Conservation (phyloP, 768 basidiomycete genomes). For the Leucocoprinus leucothites region DNA sequence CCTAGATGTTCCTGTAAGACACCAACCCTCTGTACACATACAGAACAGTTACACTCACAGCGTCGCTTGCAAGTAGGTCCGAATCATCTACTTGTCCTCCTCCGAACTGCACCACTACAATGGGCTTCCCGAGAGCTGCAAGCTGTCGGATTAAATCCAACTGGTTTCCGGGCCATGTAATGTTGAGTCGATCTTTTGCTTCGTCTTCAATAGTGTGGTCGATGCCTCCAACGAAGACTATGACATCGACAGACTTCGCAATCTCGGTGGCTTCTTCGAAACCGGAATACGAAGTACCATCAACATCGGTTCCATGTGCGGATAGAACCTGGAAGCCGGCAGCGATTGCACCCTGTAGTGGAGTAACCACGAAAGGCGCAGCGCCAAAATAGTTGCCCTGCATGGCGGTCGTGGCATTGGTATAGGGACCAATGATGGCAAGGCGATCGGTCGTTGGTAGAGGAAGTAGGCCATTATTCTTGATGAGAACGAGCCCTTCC, state of each 20-base stretch:
- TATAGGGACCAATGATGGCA: slow-evolving; percentile 59
- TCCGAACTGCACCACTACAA: slow-evolving; percentile 53
- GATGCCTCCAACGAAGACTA: slow-evolving; percentile 55
- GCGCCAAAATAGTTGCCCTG: slow-evolving; percentile 56
- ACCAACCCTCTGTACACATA: not conserved
- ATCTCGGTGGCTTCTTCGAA: slow-evolving; percentile 50
- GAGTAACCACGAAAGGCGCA: slow-evolving; percentile 55
- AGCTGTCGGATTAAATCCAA: slow-evolving; percentile 46
- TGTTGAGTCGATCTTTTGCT: slow-evolving; percentile 40
- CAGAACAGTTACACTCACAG: slow-evolving; percentile 25
- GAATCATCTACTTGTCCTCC: slow-evolving; percentile 55
- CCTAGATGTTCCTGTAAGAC: slow-evolving; percentile 24
- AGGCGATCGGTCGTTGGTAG: slow-evolving; percentile 41
- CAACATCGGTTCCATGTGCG: slow-evolving; percentile 38
- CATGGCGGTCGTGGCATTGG: slow-evolving; percentile 52
- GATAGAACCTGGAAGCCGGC: slow-evolving; percentile 46
- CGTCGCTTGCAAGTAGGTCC: slow-evolving; percentile 38
- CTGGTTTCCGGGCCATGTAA: slow-evolving; percentile 57
- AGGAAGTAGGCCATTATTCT: slow-evolving; percentile 61
- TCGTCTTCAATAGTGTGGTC: slow-evolving; percentile 49
- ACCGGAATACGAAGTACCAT: slow-evolving; percentile 33
- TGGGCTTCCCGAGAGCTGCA: slow-evolving; percentile 42
- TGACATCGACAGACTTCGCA: slow-evolving; percentile 43
- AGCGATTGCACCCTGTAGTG: slow-evolving; percentile 42
- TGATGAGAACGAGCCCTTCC: slow-evolving; percentile 56